These are phyloP conservation scores for Sabuloglossum arenarium DNA, from an alignment of 495 filamentous ascomycete genomes.

Conservation along the genomic window DNA sequence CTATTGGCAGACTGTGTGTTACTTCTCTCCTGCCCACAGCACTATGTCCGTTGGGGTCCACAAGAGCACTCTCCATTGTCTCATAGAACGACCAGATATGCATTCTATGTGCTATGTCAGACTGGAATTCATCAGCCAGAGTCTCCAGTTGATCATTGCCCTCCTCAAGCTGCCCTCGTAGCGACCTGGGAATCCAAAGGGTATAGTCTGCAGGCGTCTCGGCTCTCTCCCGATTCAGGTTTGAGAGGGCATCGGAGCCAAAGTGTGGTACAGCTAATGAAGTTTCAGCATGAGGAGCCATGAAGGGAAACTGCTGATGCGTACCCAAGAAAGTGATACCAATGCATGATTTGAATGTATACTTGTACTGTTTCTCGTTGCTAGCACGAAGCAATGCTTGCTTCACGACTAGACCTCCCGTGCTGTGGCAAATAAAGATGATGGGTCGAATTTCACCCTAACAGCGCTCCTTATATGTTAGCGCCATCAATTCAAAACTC, in stretches of 20 bases:
- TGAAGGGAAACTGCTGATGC: slow-evolving; percentile 30
- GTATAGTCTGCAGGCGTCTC: neutral
- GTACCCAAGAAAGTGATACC: slow-evolving; percentile 72
- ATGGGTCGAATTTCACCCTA: slow-evolving; percentile 31
- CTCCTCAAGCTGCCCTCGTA: neutral
- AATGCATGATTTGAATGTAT: slow-evolving; percentile 17
- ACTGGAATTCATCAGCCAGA: neutral
- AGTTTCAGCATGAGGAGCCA: slow-evolving; percentile 42
- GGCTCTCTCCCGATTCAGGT: neutral
- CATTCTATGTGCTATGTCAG: neutral
- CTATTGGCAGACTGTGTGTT: too few relatives aligned
- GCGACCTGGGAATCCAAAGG: neutral
- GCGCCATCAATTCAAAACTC: too few relatives aligned
- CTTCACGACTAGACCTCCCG: slow-evolving; percentile 67
- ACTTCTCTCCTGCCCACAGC: too few relatives aligned
- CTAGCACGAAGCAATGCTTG: neutral
- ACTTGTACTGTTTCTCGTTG: neutral
- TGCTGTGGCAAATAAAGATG: slow-evolving; percentile 66
- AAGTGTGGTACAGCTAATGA: neutral
- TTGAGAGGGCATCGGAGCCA: neutral
- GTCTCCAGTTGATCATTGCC: neutral
- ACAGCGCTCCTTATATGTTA: neutral
- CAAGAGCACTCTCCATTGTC: neutral
- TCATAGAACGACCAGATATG: neutral
- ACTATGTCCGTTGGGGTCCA: too few relatives aligned